phyloP scores from a whole-genome alignment of 1,284 basidiomycete species.

The Melanopsichium pennsylvanicum region DNA sequence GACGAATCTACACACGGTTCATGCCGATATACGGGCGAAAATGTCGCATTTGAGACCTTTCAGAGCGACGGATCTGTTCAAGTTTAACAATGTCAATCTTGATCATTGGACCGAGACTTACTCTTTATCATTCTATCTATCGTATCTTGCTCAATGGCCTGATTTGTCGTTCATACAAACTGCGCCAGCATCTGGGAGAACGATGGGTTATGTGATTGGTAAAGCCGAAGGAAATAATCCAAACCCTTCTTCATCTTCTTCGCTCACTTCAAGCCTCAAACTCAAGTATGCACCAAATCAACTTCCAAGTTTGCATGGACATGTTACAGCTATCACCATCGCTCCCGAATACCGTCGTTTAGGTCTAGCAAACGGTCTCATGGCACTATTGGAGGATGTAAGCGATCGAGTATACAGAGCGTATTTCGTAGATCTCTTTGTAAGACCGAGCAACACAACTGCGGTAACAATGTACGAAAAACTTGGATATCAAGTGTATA shows the following conservation, averaged over 20 bases:
- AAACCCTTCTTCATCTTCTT: neutral
- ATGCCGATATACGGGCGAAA: too few relatives aligned
- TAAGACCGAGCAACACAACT: constrained; percentile 73
- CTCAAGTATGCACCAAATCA: neutral
- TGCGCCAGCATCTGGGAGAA: constrained; percentile 69
- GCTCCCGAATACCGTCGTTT: constrained; percentile 89
- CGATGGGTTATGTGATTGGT: constrained; percentile 58
- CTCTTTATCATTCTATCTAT: constrained; percentile 83
- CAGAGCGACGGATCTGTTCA: constrained; percentile 84
- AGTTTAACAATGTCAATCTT: constrained; percentile 90
- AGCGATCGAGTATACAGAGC: constrained; percentile 73
- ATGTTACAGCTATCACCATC: constrained; percentile 88
- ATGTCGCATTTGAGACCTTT: constrained; percentile 87
- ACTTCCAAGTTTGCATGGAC: constrained; percentile 66
- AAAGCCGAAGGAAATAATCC: constrained; percentile 60
- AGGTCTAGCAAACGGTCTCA: constrained; percentile 81
- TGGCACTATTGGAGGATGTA: constrained; percentile 79
- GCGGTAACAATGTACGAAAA: constrained; percentile 83
- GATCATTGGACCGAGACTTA: constrained; percentile 95
- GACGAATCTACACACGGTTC: too few relatives aligned
- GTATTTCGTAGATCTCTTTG: constrained; percentile 89
- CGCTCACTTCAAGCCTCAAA: neutral
- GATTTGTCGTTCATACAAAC: constrained; percentile 84
- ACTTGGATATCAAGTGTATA: constrained; percentile 84
- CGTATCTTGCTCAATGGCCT: constrained; percentile 86